A percentile compares a stretch with the other conserved stretches of the same genome.
Conservation (phyloP, 2,329 filamentous ascomycete species). For the Colletotrichum shisoi region DNA sequence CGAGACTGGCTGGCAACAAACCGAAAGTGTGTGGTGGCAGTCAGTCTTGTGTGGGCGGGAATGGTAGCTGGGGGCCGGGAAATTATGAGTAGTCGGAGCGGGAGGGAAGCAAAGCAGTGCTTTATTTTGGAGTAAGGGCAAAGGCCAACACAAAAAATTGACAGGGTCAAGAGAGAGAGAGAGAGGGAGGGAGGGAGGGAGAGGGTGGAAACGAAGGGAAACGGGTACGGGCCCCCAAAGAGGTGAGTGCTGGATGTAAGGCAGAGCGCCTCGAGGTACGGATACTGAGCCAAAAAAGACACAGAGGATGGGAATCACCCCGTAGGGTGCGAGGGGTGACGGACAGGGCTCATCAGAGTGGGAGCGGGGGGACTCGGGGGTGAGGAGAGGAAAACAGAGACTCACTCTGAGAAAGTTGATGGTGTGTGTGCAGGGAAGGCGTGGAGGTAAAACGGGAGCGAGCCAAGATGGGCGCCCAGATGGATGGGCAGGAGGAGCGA, state of each 20-base stretch:
- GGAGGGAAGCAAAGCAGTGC: conserved; percentile 39
- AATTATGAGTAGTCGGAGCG: conserved; percentile 39
- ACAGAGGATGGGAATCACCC: conserved; percentile 3
- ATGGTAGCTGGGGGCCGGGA: conserved; percentile 37
- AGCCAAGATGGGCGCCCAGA: conserved; percentile 37
- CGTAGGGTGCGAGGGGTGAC: background rate
- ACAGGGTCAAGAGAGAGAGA: conserved; percentile 35
- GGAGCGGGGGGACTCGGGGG: background rate
- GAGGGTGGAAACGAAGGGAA: conserved; percentile 39
- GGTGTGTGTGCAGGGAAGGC: conserved; percentile 35
- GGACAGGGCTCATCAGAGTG: conserved; percentile 14
- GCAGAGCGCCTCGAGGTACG: conserved; percentile 7
- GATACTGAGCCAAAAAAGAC: conserved; percentile 1
- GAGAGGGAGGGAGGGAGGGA: too few species aligned
- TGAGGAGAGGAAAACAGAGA: background rate
- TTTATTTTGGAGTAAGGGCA: conserved; percentile 39
- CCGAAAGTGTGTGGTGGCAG: conserved; percentile 32
- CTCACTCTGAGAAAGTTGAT: conserved; percentile 2
- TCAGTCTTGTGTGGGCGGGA: conserved; percentile 40
- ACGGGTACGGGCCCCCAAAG: conserved; percentile 29
- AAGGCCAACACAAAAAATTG: conserved; percentile 32
- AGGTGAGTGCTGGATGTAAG: conserved; percentile 19
- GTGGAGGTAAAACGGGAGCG: conserved; percentile 37
- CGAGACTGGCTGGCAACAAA: conserved; percentile 30
- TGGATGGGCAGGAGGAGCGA: conserved; percentile 22